Conservation (phyloP, 331 rosid genomes). For the Malus hybrid region DNA sequence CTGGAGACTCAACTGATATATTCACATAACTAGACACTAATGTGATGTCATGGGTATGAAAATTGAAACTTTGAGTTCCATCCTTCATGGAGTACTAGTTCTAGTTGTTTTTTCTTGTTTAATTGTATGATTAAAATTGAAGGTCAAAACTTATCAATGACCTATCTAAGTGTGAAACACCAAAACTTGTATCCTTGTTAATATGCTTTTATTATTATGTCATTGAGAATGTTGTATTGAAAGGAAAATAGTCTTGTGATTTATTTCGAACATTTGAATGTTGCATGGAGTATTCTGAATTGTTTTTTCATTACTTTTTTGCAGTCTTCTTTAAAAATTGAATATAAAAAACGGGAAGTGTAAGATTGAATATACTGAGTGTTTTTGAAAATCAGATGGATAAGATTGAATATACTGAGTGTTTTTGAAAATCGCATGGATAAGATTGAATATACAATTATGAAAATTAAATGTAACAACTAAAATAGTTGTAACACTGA, state of each 20-base stretch:
- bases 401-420: neutral
- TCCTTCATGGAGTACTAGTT: neutral
- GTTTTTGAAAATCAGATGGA: neutral
- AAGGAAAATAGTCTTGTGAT: neutral
- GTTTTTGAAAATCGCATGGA: neutral
- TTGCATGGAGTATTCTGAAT: neutral
- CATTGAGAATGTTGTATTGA: neutral
- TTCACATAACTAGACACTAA: neutral
- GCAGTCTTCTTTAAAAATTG: neutral
- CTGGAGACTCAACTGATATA: neutral
- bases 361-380: neutral
- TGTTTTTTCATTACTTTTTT: neutral
- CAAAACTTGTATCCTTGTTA: neutral
- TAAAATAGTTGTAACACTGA: neutral
- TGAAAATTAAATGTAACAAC: no score
- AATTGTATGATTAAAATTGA: neutral
- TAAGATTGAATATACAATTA: neutral
- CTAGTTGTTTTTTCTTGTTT: neutral
- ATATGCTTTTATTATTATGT: neutral
- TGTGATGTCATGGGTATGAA: neutral
- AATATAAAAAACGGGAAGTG: no score
- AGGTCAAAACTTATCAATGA: neutral
- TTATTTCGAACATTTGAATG: neutral
- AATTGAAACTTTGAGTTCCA: neutral
- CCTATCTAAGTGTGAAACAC: neutral